Percentiles rank a stretch among this genome's conserved stretches.
These are phyloP conservation scores for Daldinia grandis DNA, from an alignment of 495 filamentous ascomycete species.

Conservation along the genomic window DNA sequence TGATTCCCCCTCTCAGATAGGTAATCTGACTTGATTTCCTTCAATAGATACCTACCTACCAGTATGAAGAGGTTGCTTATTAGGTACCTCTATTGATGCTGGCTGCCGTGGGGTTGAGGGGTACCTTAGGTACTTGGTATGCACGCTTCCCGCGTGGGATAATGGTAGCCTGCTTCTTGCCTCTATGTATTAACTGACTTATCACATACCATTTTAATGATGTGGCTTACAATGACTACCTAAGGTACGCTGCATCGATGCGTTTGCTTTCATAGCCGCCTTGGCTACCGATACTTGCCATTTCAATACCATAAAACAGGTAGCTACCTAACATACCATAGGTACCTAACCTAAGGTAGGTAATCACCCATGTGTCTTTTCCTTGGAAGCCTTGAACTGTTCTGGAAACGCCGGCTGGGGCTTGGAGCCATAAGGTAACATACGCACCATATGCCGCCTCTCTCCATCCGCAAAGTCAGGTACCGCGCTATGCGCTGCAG, in stretches of 20 bases:
- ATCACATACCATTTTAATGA: background rate
- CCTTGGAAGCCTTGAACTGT: background rate
- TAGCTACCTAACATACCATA: too few relatives aligned
- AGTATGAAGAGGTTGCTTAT: too few relatives aligned
- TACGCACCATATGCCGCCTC: constrained; percentile 19
- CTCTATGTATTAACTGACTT: background rate
- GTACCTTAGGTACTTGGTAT: background rate
- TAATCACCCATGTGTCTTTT: background rate
- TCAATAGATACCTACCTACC: too few relatives aligned
- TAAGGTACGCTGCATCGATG: too few relatives aligned
- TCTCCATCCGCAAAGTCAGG: constrained; percentile 32
- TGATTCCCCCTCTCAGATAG: too few relatives aligned
- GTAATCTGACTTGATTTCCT: too few relatives aligned
- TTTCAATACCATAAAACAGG: too few relatives aligned
- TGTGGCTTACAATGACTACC: background rate
- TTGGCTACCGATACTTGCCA: too few relatives aligned
- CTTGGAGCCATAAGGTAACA: constrained; percentile 21
- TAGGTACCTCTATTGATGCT: background rate
- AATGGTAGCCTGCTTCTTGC: background rate
- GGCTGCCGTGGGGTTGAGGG: background rate
- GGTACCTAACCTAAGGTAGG: too few relatives aligned
- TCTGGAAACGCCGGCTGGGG: constrained; percentile 29
- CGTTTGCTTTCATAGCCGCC: background rate
- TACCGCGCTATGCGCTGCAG: constrained; percentile 22
- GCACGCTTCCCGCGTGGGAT: background rate